A percentile compares a stretch with the other conserved stretches of the same genome.
Evolutionary conservation across 495 filamentous ascomycete genomes (phyloP).

Genomic region (Penicillium ucsense): DNA sequence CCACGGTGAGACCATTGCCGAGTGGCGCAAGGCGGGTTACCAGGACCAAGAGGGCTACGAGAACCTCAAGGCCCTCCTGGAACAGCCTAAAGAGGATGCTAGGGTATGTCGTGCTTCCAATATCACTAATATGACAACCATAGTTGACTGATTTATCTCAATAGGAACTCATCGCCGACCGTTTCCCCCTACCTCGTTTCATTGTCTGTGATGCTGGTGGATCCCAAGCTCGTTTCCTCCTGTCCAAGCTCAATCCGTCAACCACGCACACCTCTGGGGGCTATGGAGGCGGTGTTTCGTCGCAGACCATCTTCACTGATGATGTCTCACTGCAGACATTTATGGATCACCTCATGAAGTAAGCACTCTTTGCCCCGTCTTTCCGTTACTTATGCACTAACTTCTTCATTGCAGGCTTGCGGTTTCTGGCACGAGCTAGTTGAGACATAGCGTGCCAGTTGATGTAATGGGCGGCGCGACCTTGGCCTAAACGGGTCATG

Average conservation of each 20-base stretch:
- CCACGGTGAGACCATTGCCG: conserved; percentile 94
- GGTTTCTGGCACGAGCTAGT: conserved; percentile 53
- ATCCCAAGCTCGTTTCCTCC: conserved; percentile 93
- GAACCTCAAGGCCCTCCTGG: conserved; percentile 81
- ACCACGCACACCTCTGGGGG: conserved; percentile 94
- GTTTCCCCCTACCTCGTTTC: conserved; percentile 95
- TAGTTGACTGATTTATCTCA: too few relatives aligned
- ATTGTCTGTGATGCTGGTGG: conserved; percentile 98
- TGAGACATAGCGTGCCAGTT: conserved; percentile 21
- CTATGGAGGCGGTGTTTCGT: conserved; percentile 83
- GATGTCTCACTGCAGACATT: conserved; percentile 98
- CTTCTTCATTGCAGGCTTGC: conserved; percentile 37
- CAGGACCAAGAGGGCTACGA: conserved; percentile 98
- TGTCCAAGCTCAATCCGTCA: conserved; percentile 95
- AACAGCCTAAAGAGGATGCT: conserved; percentile 96
- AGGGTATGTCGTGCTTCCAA: conserved; percentile 32
- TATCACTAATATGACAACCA: too few relatives aligned
- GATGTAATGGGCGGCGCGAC: conserved; percentile 30
- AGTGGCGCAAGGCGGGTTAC: conserved; percentile 97
- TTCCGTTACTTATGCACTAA: conserved; percentile 20
- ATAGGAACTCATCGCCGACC: conserved; percentile 91
- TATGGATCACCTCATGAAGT: conserved; percentile 99
- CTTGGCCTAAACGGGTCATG: conserved; percentile 28
- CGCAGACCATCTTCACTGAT: conserved; percentile 98
- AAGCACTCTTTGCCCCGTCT: conserved; percentile 24